Evolutionary conservation across 257 asterid genomes (phyloP), one percentile per base, ranked within the genome.

Genomic region (Gentiana straminea): DNA sequence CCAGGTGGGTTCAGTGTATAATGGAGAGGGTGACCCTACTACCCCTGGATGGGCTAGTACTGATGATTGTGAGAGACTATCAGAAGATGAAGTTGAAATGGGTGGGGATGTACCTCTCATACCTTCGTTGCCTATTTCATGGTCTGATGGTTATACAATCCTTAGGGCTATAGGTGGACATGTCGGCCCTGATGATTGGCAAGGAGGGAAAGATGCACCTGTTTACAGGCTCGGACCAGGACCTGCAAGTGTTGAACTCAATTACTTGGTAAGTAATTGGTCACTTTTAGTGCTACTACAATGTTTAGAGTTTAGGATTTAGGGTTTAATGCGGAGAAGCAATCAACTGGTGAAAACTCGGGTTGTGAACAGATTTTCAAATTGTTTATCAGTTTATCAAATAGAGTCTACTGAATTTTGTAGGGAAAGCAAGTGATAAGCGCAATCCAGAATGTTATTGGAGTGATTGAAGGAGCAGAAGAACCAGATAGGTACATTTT

Each of bases 11-110:
- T 61, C 94, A 3, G 71, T 81, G 33, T 85, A 65, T 56, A 74
- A 49, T 7, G 97, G 89, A 8, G 77, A 43, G 0, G 95, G 97
- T 5, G 95, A 89, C 54, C 97, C 95, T 2, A 86, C 89, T 34
- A 86, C 95, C 4, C 95, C 97, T 1, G 95, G 97, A 8, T 89
- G 95, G 95, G 76, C 97, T 47, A 86, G 97, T 71, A 78, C 77
- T 1, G 80, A 74, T 32, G 83, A 35, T 1, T 83, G 95, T 46
- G 94, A 89, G 81, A 79, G 97, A 76, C 58, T 85, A 58, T 73
- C 95, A 47, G 70, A 69, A 0, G 80, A 77, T 24, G 94, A 80
- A 67, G 81, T 76, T 54, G 89, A 77, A 67, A 70, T 73, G 55
- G 52, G 68, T 4, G 95, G 92, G 24, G 84, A 81, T 59, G 81